Percentiles rank a stretch among this genome's conserved stretches.
phyloP scores from a whole-genome alignment of 2,329 filamentous ascomycete species.

The Xylariales sp. region DNA sequence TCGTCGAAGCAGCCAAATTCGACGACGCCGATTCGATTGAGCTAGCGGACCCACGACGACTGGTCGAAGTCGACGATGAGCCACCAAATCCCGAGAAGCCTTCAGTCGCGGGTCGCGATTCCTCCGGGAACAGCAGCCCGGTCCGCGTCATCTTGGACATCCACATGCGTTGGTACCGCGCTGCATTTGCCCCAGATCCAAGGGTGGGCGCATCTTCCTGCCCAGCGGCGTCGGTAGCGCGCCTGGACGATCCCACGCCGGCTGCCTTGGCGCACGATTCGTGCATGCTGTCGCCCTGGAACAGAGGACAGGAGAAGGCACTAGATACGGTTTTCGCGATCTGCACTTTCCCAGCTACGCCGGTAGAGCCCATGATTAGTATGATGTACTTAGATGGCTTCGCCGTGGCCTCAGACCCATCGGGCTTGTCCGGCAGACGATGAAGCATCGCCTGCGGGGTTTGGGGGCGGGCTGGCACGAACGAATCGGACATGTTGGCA shows the following conservation, averaged over 20 bases:
- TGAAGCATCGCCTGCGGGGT: slow-evolving; percentile 22
- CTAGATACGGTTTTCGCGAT: slow-evolving; percentile 22
- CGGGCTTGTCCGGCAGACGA: slow-evolving; percentile 20
- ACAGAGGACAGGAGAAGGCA: slow-evolving; percentile 21
- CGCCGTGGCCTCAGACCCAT: neutral
- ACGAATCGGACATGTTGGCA: neutral
- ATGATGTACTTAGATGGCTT: slow-evolving; percentile 22
- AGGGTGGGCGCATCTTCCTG: no score
- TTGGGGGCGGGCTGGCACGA: slow-evolving; percentile 13
- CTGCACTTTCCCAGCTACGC: slow-evolving; percentile 24
- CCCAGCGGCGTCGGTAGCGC: no score
- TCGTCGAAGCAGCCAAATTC: neutral
- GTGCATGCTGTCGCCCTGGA: slow-evolving; percentile 26
- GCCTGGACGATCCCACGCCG: slow-evolving; percentile 13
- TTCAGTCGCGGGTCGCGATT: slow-evolving; percentile 23
- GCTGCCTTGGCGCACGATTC: slow-evolving; percentile 25
- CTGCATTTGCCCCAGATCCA: slow-evolving; percentile 15
- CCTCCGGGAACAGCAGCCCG: slow-evolving; percentile 26
- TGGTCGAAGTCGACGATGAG: slow-evolving; percentile 17
- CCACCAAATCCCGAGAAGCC: slow-evolving; percentile 27
- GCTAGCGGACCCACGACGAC: slow-evolving; percentile 19
- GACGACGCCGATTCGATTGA: slow-evolving; percentile 15
- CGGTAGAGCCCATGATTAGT: slow-evolving; percentile 21
- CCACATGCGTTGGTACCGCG: slow-evolving; percentile 27
- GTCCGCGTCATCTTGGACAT: slow-evolving; percentile 27